Evolutionary conservation across 495 filamentous ascomycete species (phyloP).

Genomic region (Penicillium daleae): DNA sequence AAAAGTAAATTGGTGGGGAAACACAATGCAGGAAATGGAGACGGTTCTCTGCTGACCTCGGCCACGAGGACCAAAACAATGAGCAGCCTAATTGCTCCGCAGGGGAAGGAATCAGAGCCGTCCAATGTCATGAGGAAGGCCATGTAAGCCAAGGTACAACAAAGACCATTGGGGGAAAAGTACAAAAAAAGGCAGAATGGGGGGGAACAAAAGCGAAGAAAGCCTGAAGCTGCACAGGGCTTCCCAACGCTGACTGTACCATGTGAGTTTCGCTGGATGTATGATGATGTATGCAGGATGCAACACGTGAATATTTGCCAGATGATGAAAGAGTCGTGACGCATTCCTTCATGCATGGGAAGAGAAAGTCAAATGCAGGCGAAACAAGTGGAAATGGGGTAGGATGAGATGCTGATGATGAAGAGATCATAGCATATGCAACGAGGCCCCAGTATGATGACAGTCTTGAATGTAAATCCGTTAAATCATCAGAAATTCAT

Average conservation of each 20-base stretch:
- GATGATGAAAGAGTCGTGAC: conserved; percentile 22
- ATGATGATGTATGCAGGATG: conserved; percentile 23
- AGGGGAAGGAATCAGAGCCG: conserved; percentile 1
- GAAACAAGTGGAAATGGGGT: conserved; percentile 19
- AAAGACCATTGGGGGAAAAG: conserved; percentile 17
- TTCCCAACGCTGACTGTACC: conserved; percentile 18
- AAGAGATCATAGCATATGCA: conserved; percentile 37
- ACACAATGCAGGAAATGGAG: conserved; percentile 33
- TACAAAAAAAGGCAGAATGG: conserved; percentile 22
- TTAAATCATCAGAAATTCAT: conserved; percentile 51
- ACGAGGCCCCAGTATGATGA: conserved; percentile 36
- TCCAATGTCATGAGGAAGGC: conserved; percentile 4
- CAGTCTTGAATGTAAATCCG: conserved; percentile 40
- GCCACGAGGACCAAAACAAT: conserved; percentile 17
- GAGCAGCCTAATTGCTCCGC: neutral
- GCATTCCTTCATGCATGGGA: conserved; percentile 28
- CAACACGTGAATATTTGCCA: conserved; percentile 26
- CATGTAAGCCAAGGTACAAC: neutral
- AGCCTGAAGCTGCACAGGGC: conserved; percentile 9
- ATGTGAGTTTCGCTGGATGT: conserved; percentile 22
- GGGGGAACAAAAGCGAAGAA: conserved; percentile 17
- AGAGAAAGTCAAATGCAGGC: conserved; percentile 14
- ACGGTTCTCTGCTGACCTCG: conserved; percentile 5
- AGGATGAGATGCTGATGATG: conserved; percentile 34
- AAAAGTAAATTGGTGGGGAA: conserved; percentile 29